A percentile compares a stretch with the other conserved stretches of the same genome.
These are phyloP conservation scores for Rhodotorula sp. DNA, from an alignment of 1,284 basidiomycete genomes.

Conservation along the genomic window DNA sequence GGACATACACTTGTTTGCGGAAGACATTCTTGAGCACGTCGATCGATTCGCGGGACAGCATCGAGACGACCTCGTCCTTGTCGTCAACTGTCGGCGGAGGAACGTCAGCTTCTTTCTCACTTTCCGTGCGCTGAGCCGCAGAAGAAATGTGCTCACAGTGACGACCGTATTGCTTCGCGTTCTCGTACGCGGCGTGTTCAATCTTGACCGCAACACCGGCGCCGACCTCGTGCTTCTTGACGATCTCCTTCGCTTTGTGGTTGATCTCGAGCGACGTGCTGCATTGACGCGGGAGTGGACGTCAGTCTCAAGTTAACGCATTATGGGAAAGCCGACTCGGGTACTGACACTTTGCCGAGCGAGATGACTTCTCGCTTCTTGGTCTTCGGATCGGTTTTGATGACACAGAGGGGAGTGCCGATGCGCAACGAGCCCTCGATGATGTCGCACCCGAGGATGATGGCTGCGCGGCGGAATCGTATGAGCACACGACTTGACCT, in stretches of 20 bases:
- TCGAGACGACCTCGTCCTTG: slow-evolving; percentile 87
- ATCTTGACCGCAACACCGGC: slow-evolving; percentile 98
- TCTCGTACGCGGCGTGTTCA: slow-evolving; percentile 93
- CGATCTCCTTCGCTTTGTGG: slow-evolving; percentile 59
- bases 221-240: slow-evolving; percentile 90
- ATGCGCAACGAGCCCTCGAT: slow-evolving; percentile 84
- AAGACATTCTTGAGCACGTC: slow-evolving; percentile 79
- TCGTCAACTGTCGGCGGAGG: slow-evolving; percentile 63
- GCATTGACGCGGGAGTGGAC: neutral
- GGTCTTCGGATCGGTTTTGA: slow-evolving; percentile 79
- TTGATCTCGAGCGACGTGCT: slow-evolving; percentile 95
- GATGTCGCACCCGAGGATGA: slow-evolving; percentile 96
- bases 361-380: slow-evolving; percentile 87
- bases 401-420: slow-evolving; percentile 93
- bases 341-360: slow-evolving; percentile 87
- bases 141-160: slow-evolving; percentile 34
- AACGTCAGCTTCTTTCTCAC: neutral
- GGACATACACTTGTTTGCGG: slow-evolving; percentile 27
- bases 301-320: neutral
- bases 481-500: neutral
- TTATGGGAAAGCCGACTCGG: neutral
- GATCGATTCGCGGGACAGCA: slow-evolving; percentile 87
- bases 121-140: neutral
- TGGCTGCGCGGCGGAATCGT: slow-evolving; percentile 27
- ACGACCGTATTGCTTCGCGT: slow-evolving; percentile 82